Conservation (phyloP, 1,284 basidiomycete species). For the Apiotrichum gracile region DNA sequence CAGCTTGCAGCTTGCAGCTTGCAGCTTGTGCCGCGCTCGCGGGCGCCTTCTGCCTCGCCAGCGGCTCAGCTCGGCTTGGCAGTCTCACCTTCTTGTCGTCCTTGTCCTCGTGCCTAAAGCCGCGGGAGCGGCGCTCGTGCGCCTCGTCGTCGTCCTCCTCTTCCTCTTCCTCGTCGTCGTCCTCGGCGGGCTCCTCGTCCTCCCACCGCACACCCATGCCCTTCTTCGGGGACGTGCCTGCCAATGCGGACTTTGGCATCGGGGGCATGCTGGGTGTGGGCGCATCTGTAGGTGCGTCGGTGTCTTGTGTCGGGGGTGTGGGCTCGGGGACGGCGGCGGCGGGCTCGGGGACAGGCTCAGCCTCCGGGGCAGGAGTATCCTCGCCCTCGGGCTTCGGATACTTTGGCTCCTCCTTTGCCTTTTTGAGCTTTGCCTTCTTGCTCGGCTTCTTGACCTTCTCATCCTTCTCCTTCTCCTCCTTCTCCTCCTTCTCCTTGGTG, state of each 20-base stretch:
- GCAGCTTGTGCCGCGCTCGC: not conserved
- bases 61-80: too few relatives aligned
- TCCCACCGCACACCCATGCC: constrained; percentile 14
- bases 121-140: constrained; percentile 59
- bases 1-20: not conserved
- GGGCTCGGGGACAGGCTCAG: constrained; percentile 10
- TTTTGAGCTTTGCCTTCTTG: not conserved
- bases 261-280: too few relatives aligned
- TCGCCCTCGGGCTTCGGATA: too few relatives aligned
- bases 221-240: constrained; percentile 1
- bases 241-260: not conserved
- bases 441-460: not conserved
- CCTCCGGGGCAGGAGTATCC: too few relatives aligned
- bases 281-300: too few relatives aligned
- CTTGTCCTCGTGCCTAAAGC: constrained; percentile 83
- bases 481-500: constrained; percentile 10
- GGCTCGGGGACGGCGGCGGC: too few relatives aligned
- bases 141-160: constrained; percentile 46
- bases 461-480: constrained; percentile 5
- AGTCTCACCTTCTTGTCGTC: constrained; percentile 76
- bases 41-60: not conserved
- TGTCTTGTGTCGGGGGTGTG: too few relatives aligned
- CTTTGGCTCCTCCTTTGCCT: too few relatives aligned
- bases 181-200: constrained; percentile 14
- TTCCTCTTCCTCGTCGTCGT: constrained; percentile 44